Evolutionary conservation across 164 flowering plant genomes (phyloP).

Genomic region (Houttuynia cordata): DNA sequence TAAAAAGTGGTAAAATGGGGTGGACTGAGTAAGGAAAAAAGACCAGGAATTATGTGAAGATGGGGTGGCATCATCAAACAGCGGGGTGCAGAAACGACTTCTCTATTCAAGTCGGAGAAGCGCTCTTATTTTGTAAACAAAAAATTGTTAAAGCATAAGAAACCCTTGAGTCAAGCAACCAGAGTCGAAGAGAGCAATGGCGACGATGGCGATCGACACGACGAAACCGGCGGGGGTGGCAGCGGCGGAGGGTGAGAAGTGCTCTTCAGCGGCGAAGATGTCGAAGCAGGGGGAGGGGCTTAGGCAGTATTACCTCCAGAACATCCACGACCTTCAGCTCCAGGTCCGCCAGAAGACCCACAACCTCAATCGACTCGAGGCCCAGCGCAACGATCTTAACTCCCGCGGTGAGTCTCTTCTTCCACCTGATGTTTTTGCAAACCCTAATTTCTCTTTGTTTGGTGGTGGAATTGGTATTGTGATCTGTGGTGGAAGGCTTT

Average conservation of each 20-base stretch:
- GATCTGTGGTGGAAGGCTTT: too few relatives aligned
- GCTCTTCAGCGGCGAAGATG: conserved; percentile 13
- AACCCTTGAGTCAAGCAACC: too few relatives aligned
- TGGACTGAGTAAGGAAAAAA: too few relatives aligned
- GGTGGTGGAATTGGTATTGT: too few relatives aligned
- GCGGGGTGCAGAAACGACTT: too few relatives aligned
- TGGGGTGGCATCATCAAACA: too few relatives aligned
- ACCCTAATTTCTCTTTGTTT: too few relatives aligned
- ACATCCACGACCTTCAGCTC: conserved; percentile 79
- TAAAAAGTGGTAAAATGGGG: too few relatives aligned
- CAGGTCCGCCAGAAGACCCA: conserved; percentile 75
- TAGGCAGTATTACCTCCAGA: conserved; percentile 71
- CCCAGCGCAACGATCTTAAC: conserved; percentile 92
- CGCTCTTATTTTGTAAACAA: too few relatives aligned
- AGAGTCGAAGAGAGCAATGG: conserved; percentile 16
- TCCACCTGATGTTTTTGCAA: neutral
- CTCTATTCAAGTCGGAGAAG: too few relatives aligned
- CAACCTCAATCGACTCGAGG: conserved; percentile 88
- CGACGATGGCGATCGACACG: conserved; percentile 16
- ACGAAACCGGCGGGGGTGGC: conserved; percentile 10
- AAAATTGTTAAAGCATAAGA: too few relatives aligned
- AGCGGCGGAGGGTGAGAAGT: conserved; percentile 7
- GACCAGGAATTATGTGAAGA: too few relatives aligned
- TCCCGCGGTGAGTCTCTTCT: conserved; percentile 45
- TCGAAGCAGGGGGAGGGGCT: conserved; percentile 76